phyloP scores from a whole-genome alignment of 2,329 filamentous ascomycete species.

The Dothistroma pini region DNA sequence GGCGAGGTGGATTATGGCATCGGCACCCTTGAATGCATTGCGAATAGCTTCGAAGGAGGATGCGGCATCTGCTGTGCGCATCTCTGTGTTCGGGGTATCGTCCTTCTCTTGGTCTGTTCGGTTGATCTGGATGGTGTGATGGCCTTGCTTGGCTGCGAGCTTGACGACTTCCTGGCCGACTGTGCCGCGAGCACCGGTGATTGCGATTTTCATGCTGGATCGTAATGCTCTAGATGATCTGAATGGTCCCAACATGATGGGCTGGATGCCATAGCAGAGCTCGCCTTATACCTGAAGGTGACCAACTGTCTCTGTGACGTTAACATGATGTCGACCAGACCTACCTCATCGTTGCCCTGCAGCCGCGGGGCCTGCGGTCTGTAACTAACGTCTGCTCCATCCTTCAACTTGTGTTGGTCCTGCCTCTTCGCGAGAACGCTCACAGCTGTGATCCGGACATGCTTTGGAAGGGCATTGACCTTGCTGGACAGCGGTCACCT shows the following conservation, averaged over 20 bases:
- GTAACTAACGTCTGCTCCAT: neutral
- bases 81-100: slow-evolving; percentile 33
- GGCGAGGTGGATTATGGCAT: slow-evolving; percentile 40
- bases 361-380: neutral
- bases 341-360: neutral
- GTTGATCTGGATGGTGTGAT: slow-evolving; percentile 37
- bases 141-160: slow-evolving; percentile 33
- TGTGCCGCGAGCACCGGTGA: slow-evolving; percentile 38
- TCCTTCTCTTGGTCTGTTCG: slow-evolving; percentile 23
- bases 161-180: slow-evolving; percentile 34
- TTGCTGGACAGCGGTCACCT: neutral
- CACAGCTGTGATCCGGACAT: neutral
- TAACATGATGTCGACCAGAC: neutral
- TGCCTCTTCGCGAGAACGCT: neutral
- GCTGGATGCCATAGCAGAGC: neutral
- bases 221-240: neutral
- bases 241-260: neutral
- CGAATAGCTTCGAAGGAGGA: slow-evolving; percentile 34
- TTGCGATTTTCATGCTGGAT: slow-evolving; percentile 39
- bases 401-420: neutral
- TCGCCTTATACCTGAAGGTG: neutral
- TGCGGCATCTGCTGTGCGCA: slow-evolving; percentile 35
- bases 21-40: slow-evolving; percentile 36
- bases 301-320: neutral
- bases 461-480: neutral